A percentile compares a stretch with the other conserved stretches of the same genome.
Evolutionary conservation across 202 grass and related monocot species (phyloP).

Genomic region (Setaria viridis): DNA sequence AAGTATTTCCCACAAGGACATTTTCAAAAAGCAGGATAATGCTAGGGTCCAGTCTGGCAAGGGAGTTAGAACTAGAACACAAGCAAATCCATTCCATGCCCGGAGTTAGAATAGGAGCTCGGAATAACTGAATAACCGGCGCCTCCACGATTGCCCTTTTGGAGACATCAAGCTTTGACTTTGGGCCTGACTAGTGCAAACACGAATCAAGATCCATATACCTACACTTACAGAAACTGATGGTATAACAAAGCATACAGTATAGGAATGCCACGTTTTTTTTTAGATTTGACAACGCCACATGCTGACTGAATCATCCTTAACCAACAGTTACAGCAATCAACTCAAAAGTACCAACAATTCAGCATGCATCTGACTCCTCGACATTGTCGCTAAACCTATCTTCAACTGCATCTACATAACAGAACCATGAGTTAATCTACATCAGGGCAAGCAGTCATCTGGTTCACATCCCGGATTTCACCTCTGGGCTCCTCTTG

Average conservation of each 20-base stretch:
- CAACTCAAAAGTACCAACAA: slow-evolving; percentile 29
- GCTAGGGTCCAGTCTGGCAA: too few species aligned
- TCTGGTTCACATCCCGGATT: neutral
- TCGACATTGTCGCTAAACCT: neutral
- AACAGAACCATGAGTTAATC: slow-evolving; percentile 31
- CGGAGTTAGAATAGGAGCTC: neutral
- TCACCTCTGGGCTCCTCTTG: slow-evolving; percentile 53
- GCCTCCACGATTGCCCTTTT: neutral
- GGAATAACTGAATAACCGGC: neutral
- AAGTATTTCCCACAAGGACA: too few species aligned
- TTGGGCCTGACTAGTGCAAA: neutral
- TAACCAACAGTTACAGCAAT: neutral
- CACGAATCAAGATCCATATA: neutral
- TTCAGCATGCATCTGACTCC: slow-evolving; percentile 14
- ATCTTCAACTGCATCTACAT: slow-evolving; percentile 24
- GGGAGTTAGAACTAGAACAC: too few species aligned
- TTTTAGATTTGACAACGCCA: neutral
- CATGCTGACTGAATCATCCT: neutral
- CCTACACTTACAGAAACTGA: neutral
- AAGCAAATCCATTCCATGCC: neutral
- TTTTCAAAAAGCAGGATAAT: too few species aligned
- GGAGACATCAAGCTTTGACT: neutral
- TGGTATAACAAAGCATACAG: neutral
- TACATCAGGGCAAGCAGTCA: slow-evolving; percentile 19
- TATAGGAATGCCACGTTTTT: neutral